Evolutionary conservation across 2,329 filamentous ascomycete genomes (phyloP), one percentile per base, ranked within the genome.

Genomic region (Aspergillus sp.): DNA sequence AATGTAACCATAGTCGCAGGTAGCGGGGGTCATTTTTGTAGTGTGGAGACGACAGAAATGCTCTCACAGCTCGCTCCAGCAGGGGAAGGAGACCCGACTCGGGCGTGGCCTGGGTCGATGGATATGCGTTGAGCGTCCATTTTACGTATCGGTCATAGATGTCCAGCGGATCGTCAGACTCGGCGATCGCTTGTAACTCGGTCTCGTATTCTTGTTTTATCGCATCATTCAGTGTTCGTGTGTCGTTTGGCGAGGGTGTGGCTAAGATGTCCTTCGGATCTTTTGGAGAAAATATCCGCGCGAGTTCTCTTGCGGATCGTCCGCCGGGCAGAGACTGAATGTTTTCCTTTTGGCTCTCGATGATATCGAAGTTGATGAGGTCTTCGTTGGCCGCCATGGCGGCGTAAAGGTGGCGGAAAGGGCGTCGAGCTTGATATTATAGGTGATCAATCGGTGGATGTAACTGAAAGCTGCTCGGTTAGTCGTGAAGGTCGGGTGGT

Each of bases 11-110:
- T 47, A 99, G 72, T 71, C 90, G 93, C 52, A 99, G 76, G 70
- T 99, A 99, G 63, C 94, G 83, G 2, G 91, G 90, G 68, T 99
- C 94, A 68, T 97, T 96, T 72, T 89, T 94, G 80, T 97, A 97
- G 69, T 96, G 89, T 42, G 85, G 67, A 1, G 88, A 88, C n/a
- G 83, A 83, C 56, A 96, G 85, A 70, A 99, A 97, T 0, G 89
- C 77, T 69, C 92, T 96, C 9, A 94, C 97, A 6, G 92, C 93
- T 58, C 92, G 88, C 76, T 99, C 95, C 5, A 99, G 86, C 5
- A 97, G 79, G 2, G 87, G 87, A 55, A 94, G 86, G 13, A 99
- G 83, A 64, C 94, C 90, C n/a, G 93, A 96, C 65, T 95, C 86
- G 1, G 90, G 82, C 25, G 92, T 96, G 49, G 92, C 91, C 76